These are phyloP conservation scores for Tillandsia leiboldiana DNA, from an alignment of 176 grass and related monocot genomes.

Conservation along the genomic window DNA sequence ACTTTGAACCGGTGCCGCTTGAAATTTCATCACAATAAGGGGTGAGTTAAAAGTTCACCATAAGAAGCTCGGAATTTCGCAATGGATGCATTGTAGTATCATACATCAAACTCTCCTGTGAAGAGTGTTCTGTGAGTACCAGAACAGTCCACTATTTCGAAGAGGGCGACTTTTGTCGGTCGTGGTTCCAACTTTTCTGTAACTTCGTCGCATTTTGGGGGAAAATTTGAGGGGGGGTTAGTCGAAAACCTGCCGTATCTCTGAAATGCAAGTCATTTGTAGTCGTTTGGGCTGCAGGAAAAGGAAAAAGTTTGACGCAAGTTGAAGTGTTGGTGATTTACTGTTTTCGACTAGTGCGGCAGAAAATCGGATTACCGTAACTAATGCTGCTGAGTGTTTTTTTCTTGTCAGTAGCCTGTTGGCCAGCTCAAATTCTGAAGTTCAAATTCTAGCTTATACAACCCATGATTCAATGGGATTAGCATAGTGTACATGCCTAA, in stretches of 20 bases:
- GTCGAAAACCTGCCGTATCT: neutral
- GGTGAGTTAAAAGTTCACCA: neutral
- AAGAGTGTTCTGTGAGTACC: neutral
- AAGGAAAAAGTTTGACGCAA: neutral
- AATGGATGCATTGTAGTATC: neutral
- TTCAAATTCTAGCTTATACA: neutral
- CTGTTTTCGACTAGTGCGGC: neutral
- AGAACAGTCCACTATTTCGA: neutral
- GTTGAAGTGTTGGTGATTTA: neutral
- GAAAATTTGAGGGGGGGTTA: neutral
- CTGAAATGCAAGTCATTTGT: neutral
- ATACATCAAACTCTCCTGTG: neutral
- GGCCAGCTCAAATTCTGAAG: neutral
- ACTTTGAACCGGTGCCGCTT: constrained; percentile 35
- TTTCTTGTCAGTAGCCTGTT: neutral
- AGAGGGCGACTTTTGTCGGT: neutral
- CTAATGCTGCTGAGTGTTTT: neutral
- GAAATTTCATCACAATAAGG: constrained; percentile 14
- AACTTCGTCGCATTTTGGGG: neutral
- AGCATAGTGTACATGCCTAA: too few species aligned
- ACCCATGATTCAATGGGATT: neutral
- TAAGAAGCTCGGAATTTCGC: neutral
- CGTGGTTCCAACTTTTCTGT: neutral
- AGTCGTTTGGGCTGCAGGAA: neutral
- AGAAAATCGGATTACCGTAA: neutral